phyloP scores from a whole-genome alignment of 73 alveolate genomes.

The Paramecium sexaurelia region DNA sequence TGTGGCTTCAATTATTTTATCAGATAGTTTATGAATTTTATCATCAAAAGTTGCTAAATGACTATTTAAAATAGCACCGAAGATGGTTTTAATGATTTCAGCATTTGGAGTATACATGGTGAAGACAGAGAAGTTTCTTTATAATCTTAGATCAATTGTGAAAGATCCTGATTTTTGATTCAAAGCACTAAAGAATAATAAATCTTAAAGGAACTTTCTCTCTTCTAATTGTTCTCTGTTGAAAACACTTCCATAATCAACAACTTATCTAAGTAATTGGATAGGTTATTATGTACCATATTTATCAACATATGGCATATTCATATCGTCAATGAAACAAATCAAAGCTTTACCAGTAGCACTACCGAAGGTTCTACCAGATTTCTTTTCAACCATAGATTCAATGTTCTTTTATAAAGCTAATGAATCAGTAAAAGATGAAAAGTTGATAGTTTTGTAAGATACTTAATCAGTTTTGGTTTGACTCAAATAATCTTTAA shows the following conservation, averaged over 20 bases:
- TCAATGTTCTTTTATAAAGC: constrained; percentile 94
- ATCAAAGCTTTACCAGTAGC: constrained; percentile 97
- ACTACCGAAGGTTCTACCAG: constrained; percentile 98
- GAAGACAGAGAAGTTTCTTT: constrained; percentile 98
- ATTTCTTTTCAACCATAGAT: constrained; percentile 94
- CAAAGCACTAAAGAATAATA: constrained; percentile 57
- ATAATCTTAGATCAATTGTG: constrained; percentile 96
- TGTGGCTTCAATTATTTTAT: constrained; percentile 92
- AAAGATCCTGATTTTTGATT: constrained; percentile 97
- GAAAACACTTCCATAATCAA: constrained; percentile 94
- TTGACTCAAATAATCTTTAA: constrained; percentile 96
- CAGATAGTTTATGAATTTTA: constrained; percentile 84
- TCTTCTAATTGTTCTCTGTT: constrained; percentile 99
- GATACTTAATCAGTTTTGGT: constrained; percentile 82
- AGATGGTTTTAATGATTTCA: constrained; percentile 88
- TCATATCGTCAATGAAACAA: constrained; percentile 99
- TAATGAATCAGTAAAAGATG: constrained; percentile 96
- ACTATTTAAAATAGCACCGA: constrained; percentile 89
- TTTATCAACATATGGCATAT: constrained; percentile 99
- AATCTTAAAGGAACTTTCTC: constrained; percentile 63
- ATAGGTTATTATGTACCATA: constrained; percentile 99
- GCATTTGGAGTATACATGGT: constrained; percentile 83
- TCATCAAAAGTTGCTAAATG: constrained; percentile 91
- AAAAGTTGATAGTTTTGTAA: constrained; percentile 91
- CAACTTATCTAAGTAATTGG: constrained; percentile 94